These are phyloP conservation scores for Teunomyces panamensis DNA, from an alignment of 805 yeast genomes.

Conservation along the genomic window DNA sequence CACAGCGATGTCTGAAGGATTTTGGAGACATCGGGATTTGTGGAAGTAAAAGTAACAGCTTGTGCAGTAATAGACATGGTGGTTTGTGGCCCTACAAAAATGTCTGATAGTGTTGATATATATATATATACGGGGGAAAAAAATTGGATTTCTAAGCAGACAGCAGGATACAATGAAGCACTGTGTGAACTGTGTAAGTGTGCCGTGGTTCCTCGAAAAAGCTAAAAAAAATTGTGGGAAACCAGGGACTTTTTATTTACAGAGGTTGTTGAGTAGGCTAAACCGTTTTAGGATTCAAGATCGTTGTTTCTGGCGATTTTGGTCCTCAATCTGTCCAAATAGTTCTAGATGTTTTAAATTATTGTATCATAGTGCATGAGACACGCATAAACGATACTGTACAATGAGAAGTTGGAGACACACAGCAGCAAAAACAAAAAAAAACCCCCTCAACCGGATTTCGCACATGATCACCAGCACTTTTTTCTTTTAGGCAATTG, in stretches of 20 bases:
- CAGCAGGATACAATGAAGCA: neutral
- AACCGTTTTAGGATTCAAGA: too few relatives aligned
- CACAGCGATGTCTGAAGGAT: slow-evolving; percentile 18
- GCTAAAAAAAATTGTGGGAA: too few relatives aligned
- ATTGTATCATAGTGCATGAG: neutral
- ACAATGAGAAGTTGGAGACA: too few relatives aligned
- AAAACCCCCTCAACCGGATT: neutral
- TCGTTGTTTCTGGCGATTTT: too few relatives aligned
- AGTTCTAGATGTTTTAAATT: neutral
- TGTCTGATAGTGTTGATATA: too few relatives aligned
- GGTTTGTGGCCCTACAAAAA: too few relatives aligned
- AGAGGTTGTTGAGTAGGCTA: too few relatives aligned
- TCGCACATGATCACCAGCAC: neutral
- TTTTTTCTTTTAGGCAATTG: too few relatives aligned
- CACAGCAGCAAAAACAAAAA: neutral
- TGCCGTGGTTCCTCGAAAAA: too few relatives aligned
- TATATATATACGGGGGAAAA: too few relatives aligned
- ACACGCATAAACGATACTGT: neutral
- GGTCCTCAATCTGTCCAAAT: neutral
- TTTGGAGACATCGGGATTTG: slow-evolving; percentile 17
- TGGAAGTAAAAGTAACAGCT: slow-evolving; percentile 25
- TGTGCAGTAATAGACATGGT: slow-evolving; percentile 15
- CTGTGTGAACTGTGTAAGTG: too few relatives aligned
- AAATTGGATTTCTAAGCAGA: neutral
- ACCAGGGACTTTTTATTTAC: too few relatives aligned